phyloP scores from a whole-genome alignment of 1,284 basidiomycete species.

The Cryptococcus sp. region DNA sequence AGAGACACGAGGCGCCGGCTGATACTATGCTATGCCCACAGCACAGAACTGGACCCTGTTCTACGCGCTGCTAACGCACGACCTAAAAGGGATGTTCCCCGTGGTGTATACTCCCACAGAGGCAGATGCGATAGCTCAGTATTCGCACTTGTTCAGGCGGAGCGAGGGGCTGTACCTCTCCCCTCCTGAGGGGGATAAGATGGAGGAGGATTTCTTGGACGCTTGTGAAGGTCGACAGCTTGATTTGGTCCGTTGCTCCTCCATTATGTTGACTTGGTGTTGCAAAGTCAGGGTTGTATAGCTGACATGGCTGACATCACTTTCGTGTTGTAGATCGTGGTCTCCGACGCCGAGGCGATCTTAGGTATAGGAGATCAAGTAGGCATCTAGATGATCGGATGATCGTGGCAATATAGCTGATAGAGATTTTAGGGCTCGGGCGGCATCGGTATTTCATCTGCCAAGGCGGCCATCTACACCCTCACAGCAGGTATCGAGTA shows the following conservation, averaged over 20 bases:
- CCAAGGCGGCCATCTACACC: conserved; percentile 69
- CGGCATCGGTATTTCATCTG: conserved; percentile 68
- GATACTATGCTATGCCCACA: conserved; percentile 9
- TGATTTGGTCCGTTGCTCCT: conserved; percentile 31
- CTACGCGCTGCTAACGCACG: conserved; percentile 63
- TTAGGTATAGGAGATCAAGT: conserved; percentile 63
- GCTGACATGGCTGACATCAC: background rate
- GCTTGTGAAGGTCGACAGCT: conserved; percentile 40
- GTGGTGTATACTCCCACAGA: conserved; percentile 64
- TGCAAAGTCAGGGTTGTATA: background rate
- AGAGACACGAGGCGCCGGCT: conserved; percentile 1
- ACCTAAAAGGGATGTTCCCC: conserved; percentile 67
- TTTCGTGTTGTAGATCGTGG: conserved; percentile 40
- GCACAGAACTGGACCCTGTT: conserved; percentile 75
- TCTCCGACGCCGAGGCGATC: conserved; percentile 68
- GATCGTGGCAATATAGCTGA: conserved; percentile 1
- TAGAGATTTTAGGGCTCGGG: conserved; percentile 30
- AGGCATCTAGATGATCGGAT: background rate
- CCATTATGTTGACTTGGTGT: background rate
- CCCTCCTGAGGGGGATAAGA: conserved; percentile 30
- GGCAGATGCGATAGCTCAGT: conserved; percentile 76
- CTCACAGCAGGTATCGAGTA: conserved; percentile 73
- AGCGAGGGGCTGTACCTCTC: conserved; percentile 43
- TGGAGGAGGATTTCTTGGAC: conserved; percentile 46
- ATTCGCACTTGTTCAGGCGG: conserved; percentile 75